Evolutionary conservation across 2,329 filamentous ascomycete species (phyloP).

Genomic region (Clonostachys rosea): DNA sequence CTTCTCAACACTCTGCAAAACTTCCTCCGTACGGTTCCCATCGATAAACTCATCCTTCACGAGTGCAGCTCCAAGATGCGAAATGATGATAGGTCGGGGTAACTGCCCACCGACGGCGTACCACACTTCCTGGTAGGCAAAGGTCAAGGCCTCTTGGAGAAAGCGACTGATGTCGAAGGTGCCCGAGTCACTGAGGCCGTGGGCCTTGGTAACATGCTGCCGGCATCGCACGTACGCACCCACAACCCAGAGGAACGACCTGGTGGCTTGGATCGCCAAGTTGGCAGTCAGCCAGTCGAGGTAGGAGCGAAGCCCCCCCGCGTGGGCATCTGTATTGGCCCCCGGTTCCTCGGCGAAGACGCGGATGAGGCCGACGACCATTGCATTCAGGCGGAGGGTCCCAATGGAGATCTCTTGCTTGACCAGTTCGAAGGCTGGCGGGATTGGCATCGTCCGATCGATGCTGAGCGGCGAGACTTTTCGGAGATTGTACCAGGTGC

Average conservation of each 20-base stretch:
- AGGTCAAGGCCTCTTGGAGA: slow-evolving; percentile 16
- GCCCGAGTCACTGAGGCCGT: slow-evolving; percentile 6
- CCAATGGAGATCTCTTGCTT: neutral
- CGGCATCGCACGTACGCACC: slow-evolving; percentile 18
- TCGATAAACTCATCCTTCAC: neutral
- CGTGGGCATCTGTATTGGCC: slow-evolving; percentile 1
- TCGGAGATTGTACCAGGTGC: slow-evolving; percentile 16
- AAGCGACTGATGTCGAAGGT: slow-evolving; percentile 17
- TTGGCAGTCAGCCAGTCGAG: slow-evolving; percentile 22
- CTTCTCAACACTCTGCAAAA: neutral
- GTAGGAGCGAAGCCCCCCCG: too few relatives aligned
- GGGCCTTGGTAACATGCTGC: slow-evolving; percentile 11
- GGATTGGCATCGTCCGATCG: neutral
- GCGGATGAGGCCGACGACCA: slow-evolving; percentile 21
- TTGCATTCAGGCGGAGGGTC: slow-evolving; percentile 11
- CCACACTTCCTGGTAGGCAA: slow-evolving; percentile 20
- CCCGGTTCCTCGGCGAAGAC: slow-evolving; percentile 13
- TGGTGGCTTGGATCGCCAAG: slow-evolving; percentile 11
- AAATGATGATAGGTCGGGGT: slow-evolving; percentile 19
- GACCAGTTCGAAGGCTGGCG: neutral
- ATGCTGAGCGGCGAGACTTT: neutral
- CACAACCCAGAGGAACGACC: slow-evolving; percentile 21
- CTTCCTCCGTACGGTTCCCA: neutral
- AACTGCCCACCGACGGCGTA: slow-evolving; percentile 18
- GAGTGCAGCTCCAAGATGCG: slow-evolving; percentile 7